phyloP scores from a whole-genome alignment of 176 grass and related monocot genomes.

The sorghum (Sorghum bicolor) region Sorghum_bicolor_NCBIv3 NC_012874.2:59268501-59269000 shows the following conservation, averaged over 20 bases:
- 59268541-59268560: neutral
- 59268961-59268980: too few species aligned
- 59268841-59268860: neutral
- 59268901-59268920: neutral
- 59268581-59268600: neutral
- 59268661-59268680: neutral
- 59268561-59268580: neutral
- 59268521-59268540: neutral
- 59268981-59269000: too few species aligned
- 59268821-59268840: neutral
- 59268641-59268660: neutral
- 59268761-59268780: neutral
- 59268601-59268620: neutral
- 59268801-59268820: neutral
- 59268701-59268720: neutral
- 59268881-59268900: neutral
- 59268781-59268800: neutral
- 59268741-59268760: neutral
- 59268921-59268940: too few species aligned
- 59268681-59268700: neutral
- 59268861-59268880: neutral
- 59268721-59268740: neutral
- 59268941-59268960: too few species aligned
- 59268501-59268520: neutral
- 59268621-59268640: neutral